Evolutionary conservation across 2,329 filamentous ascomycete species (phyloP), one percentile per base, ranked within the genome.

Genomic region (Beauveria rudraprayagi): DNA sequence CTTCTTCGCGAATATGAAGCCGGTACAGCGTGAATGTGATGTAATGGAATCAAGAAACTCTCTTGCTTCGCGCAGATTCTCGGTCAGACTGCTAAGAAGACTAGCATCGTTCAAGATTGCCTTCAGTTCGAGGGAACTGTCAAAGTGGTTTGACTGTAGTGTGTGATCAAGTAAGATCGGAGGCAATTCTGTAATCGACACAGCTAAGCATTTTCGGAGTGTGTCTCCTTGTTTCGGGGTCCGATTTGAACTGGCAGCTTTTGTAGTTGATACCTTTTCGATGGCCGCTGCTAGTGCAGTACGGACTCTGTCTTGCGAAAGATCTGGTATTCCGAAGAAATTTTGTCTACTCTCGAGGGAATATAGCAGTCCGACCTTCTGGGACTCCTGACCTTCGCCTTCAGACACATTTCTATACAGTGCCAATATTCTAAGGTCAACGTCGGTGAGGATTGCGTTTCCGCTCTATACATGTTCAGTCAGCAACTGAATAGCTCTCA

Each of bases 381-480:
- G 85, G 47, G 90, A 86, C 69, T 96, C 92, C 69, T 96, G 88
- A n/a, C 89, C 89, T 56, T 89, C 88, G 2, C 88, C 89, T 67
- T 92, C 90, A 5, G 85, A 78, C 1, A 97, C 93, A 65, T 89
- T 87, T 60, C 94, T 85, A 66, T 94, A 78, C 22, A 99, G 76
- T 0, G 89, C 86, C 41, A 97, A 73, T 60, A 97, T 92, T 64
- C 88, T 94, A 57, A 92, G 78, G 26, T 95, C 87, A 56, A 81
- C 83, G 70, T 97, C 92, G 3, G 94, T 96, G 58, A 99, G 80
- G 63, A 99, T 91, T 63, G 99, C 88, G 71, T 99, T 99, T 51
- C 94, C 94, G 57, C 90, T 90, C 73, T 78, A 60, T 17, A 41
- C 3, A n/a, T 40, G 34, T n/a, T 56, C 14, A 44, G 24, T 34